A percentile compares a stretch with the other conserved stretches of the same genome.
Conservation (phyloP, 2,329 filamentous ascomycete genomes). For the Penicillium polonicum region DNA sequence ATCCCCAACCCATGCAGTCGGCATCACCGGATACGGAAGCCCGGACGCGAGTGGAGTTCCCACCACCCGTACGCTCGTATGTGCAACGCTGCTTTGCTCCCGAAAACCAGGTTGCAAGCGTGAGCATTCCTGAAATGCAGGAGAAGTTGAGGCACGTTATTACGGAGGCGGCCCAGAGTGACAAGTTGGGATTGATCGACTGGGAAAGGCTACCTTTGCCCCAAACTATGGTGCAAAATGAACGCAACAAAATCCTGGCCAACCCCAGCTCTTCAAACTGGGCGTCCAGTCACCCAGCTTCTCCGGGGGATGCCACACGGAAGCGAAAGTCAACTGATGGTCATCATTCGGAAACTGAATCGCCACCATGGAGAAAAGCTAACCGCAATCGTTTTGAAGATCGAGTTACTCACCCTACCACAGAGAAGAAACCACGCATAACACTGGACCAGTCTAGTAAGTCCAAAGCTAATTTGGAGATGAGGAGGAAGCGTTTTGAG, state of each 20-base stretch:
- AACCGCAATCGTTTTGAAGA: constrained; percentile 67
- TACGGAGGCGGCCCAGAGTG: constrained; percentile 72
- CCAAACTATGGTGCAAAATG: constrained; percentile 75
- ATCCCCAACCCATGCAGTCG: constrained; percentile 29
- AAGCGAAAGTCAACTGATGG: constrained; percentile 79
- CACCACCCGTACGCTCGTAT: constrained; percentile 78
- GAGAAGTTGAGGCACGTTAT: constrained; percentile 82
- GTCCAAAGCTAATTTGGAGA: constrained; percentile 82
- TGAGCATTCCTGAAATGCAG: constrained; percentile 71
- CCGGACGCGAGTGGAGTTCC: constrained; percentile 68
- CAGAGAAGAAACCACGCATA: constrained; percentile 52
- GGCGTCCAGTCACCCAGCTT: constrained; percentile 29
- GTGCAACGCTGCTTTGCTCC: constrained; percentile 85
- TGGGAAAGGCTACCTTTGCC: constrained; percentile 84
- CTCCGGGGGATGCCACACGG: constrained; percentile 50
- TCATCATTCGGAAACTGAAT: constrained; percentile 53
- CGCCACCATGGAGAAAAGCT: constrained; percentile 74
- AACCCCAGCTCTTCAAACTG: constrained; percentile 44
- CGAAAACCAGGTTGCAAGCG: constrained; percentile 63
- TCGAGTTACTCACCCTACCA: constrained; percentile 65
- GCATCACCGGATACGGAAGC: constrained; percentile 38
- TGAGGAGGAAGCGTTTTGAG: constrained; percentile 85
- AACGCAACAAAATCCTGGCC: constrained; percentile 56
- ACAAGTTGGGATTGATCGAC: constrained; percentile 70
- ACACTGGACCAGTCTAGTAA: constrained; percentile 69